These are phyloP conservation scores for Elsinoe batatas DNA, from an alignment of 2,329 filamentous ascomycete species.

Conservation along the genomic window DNA sequence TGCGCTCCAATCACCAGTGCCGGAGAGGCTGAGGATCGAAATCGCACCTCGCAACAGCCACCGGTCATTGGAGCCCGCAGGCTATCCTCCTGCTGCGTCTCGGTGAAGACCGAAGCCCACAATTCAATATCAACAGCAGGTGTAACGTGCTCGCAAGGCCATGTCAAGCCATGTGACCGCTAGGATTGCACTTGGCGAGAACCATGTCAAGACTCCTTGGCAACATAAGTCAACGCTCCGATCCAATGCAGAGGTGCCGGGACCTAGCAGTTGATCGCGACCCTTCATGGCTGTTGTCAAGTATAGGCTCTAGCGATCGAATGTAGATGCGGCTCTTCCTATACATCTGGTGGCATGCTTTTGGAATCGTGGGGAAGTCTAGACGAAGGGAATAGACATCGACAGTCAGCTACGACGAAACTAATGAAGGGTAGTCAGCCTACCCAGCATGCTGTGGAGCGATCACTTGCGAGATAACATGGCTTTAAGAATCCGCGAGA, in stretches of 20 bases:
- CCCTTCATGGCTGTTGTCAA: not conserved
- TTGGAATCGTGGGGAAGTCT: not conserved
- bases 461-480: too few relatives aligned
- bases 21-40: too few relatives aligned
- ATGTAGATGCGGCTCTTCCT: not conserved
- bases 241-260: not conserved
- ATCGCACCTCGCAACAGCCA: not conserved
- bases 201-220: constrained; percentile 2
- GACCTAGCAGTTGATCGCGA: not conserved
- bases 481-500: too few relatives aligned
- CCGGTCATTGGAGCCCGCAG: not conserved
- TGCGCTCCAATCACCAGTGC: too few relatives aligned
- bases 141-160: constrained; percentile 3
- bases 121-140: not conserved
- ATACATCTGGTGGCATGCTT: not conserved
- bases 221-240: not conserved
- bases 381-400: not conserved
- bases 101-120: not conserved
- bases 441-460: not conserved
- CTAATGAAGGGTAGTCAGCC: not conserved
- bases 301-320: not conserved
- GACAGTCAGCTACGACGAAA: not conserved
- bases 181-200: not conserved
- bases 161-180: not conserved
- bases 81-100: not conserved